Evolutionary conservation across 2,329 filamentous ascomycete genomes (phyloP).

Genomic region (Sarocladiaceae sp.): DNA sequence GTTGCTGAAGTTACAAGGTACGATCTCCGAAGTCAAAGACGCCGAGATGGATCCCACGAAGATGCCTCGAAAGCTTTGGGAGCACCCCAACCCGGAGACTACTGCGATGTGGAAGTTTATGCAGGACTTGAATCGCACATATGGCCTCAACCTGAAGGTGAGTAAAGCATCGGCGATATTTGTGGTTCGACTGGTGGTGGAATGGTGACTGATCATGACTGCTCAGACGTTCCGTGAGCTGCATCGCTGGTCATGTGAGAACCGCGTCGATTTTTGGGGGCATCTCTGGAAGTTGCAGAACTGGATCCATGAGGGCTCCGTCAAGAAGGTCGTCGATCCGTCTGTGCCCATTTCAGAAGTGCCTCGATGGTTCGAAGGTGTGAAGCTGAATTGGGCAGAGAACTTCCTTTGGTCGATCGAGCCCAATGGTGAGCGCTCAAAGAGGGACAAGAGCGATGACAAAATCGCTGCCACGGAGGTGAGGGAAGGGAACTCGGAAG

Average conservation of each 20-base stretch:
- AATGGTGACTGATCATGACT: neutral
- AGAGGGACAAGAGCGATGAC: conserved; percentile 62
- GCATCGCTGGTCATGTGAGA: conserved; percentile 62
- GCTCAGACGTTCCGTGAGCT: conserved; percentile 63
- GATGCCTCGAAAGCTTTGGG: conserved; percentile 62
- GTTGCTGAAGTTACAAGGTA: too few relatives aligned
- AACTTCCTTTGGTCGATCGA: conserved; percentile 63
- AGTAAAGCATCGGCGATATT: conserved; percentile 1
- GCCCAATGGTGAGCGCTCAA: conserved; percentile 43
- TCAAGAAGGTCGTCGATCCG: conserved; percentile 63
- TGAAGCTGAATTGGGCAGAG: conserved; percentile 73
- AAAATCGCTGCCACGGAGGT: conserved; percentile 70
- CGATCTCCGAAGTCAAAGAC: neutral
- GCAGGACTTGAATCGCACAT: conserved; percentile 56
- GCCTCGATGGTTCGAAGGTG: conserved; percentile 73
- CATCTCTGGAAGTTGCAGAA: conserved; percentile 56
- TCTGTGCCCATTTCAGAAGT: conserved; percentile 64
- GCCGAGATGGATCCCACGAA: conserved; percentile 26
- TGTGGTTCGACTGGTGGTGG: neutral
- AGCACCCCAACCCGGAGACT: conserved; percentile 56
- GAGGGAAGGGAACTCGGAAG: conserved; percentile 58
- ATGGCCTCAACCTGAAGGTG: conserved; percentile 55
- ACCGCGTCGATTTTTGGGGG: conserved; percentile 61
- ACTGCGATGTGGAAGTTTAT: conserved; percentile 67
- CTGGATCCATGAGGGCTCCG: conserved; percentile 60